phyloP scores from a whole-genome alignment of 345 rosid genomes.

The Bruguiera sexangula region DNA sequence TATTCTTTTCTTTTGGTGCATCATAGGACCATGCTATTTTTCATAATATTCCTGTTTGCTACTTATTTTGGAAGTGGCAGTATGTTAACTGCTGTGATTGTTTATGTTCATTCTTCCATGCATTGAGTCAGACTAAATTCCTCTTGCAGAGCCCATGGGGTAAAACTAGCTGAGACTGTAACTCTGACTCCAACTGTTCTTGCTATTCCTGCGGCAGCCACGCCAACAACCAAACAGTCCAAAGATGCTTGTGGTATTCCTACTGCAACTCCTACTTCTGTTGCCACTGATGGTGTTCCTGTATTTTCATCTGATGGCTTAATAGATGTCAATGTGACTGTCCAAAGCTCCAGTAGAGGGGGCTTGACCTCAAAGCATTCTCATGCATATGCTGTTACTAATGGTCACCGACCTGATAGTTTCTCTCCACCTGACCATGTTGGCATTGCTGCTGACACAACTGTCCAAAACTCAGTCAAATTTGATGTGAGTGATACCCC shows the following conservation, averaged over 20 bases:
- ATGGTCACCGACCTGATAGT: slow-evolving; percentile 15
- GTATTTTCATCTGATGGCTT: slow-evolving; percentile 25
- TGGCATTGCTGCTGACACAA: slow-evolving; percentile 17
- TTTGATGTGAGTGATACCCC: slow-evolving; percentile 53
- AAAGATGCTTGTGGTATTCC: slow-evolving; percentile 6
- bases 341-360: slow-evolving; percentile 19
- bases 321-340: slow-evolving; percentile 21
- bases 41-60: not conserved
- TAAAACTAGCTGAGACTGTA: slow-evolving; percentile 47
- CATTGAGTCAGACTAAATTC: slow-evolving; percentile 4
- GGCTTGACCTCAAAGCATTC: slow-evolving; percentile 11
- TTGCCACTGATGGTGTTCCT: slow-evolving; percentile 24
- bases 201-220: slow-evolving; percentile 4
- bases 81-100: not conserved
- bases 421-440: slow-evolving; percentile 9
- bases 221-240: not conserved
- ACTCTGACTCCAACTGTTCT: slow-evolving; percentile 34
- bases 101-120: not conserved
- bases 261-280: slow-evolving; percentile 17
- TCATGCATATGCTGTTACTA: not conserved
- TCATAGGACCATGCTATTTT: not conserved
- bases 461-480: slow-evolving; percentile 15
- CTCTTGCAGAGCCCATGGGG: slow-evolving; percentile 44
- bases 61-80: not conserved
- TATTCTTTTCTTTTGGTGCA: not conserved